These are phyloP conservation scores for Ormosia semicastrata DNA, from an alignment of 306 rosid genomes.

Conservation along the genomic window DNA sequence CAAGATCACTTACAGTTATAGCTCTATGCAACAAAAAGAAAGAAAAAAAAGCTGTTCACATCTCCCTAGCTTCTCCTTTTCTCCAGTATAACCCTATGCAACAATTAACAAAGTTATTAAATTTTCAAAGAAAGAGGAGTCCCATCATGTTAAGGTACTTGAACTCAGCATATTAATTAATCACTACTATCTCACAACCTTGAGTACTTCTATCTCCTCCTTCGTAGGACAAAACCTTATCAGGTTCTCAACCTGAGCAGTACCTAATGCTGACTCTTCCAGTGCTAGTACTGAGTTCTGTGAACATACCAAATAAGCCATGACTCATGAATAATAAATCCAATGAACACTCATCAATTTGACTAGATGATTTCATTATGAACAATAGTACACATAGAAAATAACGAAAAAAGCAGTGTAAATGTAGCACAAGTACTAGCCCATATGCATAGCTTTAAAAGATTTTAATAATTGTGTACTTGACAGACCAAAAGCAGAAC, in stretches of 20 bases:
- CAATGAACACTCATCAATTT: not conserved
- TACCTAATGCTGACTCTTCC: constrained; percentile 58
- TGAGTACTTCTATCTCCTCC: constrained; percentile 74
- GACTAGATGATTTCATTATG: not conserved
- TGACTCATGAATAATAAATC: not conserved
- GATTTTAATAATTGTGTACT: not conserved
- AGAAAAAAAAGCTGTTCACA: constrained; percentile 63
- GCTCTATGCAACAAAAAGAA: not conserved
- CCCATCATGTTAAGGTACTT: not conserved
- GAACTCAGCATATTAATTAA: constrained; percentile 12
- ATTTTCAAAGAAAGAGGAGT: not conserved
- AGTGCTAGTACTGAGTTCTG: constrained; percentile 66
- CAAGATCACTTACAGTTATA: not conserved
- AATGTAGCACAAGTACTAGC: not conserved
- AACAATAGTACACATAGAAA: not conserved
- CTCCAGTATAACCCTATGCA: constrained; percentile 63
- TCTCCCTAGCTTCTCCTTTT: constrained; percentile 65
- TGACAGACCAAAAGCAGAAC: not conserved
- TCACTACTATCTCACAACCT: constrained; percentile 38
- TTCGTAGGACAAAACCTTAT: constrained; percentile 68
- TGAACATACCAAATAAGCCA: constrained; percentile 19
- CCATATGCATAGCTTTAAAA: not conserved
- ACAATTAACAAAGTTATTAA: constrained; percentile 12
- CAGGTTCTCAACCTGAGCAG: constrained; percentile 66
- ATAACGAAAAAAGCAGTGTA: not conserved